Evolutionary conservation across 176 grass and related monocot species (phyloP).

Genomic region (Ampelocalamus luodianensis): DNA sequence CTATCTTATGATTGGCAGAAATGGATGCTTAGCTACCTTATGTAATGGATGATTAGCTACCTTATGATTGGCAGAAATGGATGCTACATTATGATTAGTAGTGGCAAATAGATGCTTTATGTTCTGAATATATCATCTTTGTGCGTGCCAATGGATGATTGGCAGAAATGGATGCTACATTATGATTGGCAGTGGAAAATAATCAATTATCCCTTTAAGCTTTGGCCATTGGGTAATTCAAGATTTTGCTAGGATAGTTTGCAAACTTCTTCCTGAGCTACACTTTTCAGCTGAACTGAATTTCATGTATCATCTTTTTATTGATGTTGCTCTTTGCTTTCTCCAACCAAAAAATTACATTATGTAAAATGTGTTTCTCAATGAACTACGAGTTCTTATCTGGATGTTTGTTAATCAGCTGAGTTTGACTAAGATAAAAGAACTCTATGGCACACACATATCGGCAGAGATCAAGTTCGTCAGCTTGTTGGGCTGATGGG

Average conservation of each 20-base stretch:
- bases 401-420: constrained; percentile 64
- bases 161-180: no score
- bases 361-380: neutral
- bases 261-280: constrained; percentile 2
- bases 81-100: no score
- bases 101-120: no score
- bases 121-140: no score
- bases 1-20: no score
- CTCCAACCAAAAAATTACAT: constrained; percentile 1
- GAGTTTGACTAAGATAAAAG: constrained; percentile 76
- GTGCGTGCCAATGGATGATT: no score
- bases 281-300: neutral
- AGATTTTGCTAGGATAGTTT: neutral
- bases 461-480: constrained; percentile 73
- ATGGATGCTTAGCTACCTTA: no score
- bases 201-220: no score
- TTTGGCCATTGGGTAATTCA: neutral
- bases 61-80: no score
- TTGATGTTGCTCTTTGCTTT: neutral
- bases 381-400: constrained; percentile 29
- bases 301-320: neutral
- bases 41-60: no score
- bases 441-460: constrained; percentile 94
- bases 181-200: no score
- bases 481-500: constrained; percentile 96